Conservation (phyloP, 208 protist species). For the Crithidia fasciculata region DNA sequence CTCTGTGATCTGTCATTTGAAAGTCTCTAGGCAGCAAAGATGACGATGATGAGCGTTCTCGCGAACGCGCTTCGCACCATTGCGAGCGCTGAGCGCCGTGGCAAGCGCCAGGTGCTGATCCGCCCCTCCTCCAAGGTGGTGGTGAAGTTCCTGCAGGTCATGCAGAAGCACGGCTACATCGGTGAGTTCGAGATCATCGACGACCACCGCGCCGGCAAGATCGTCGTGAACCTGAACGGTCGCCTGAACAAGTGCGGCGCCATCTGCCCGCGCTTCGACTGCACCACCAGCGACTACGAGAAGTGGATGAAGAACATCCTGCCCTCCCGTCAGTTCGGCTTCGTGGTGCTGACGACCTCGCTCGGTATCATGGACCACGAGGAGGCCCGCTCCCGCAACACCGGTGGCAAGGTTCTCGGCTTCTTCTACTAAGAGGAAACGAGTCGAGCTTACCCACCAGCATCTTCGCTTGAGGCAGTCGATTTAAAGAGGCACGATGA, state of each 20-base stretch:
- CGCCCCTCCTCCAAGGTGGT: constrained; percentile 99
- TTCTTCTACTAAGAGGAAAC: constrained; percentile 55
- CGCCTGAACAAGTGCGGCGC: constrained; percentile 99
- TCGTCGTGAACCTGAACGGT: constrained; percentile 99
- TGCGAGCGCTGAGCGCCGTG: constrained; percentile 98
- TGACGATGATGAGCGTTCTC: constrained; percentile 99
- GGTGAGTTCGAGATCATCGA: constrained; percentile 99
- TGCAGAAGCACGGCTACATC: constrained; percentile 99
- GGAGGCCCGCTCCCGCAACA: constrained; percentile 98
- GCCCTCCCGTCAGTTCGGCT: constrained; percentile 99
- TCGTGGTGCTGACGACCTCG: constrained; percentile 99
- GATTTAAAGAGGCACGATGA: not conserved
- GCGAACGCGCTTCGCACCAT: constrained; percentile 99
- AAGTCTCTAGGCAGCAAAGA: constrained; percentile 70
- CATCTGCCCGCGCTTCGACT: constrained; percentile 99
- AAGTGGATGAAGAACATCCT: constrained; percentile 99
- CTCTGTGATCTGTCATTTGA: not conserved
- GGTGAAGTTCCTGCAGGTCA: constrained; percentile 99
- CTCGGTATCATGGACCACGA: constrained; percentile 99
- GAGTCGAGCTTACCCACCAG: not conserved
- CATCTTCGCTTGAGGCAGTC: constrained; percentile 22
- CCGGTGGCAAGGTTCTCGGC: constrained; percentile 99
- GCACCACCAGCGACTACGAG: constrained; percentile 97
- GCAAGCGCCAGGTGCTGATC: constrained; percentile 99
- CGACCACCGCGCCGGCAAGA: constrained; percentile 99